Conservation (phyloP, 1,284 basidiomycete species). For the Laetiporus sulphureus region DNA sequence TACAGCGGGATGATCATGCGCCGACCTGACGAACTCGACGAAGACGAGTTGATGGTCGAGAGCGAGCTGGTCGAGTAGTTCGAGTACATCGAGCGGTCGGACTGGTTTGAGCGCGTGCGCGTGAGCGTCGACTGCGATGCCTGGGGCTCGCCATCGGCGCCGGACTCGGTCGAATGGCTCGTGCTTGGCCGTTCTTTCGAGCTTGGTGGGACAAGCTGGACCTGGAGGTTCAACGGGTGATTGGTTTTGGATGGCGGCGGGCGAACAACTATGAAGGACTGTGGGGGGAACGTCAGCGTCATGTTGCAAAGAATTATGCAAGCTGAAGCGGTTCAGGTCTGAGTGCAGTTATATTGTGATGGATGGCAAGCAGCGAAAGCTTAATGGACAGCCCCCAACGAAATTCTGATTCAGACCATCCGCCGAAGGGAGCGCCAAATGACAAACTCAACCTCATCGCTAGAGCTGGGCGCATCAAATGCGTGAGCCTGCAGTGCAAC, state of each 20-base stretch:
- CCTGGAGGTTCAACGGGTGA: slow-evolving; percentile 89
- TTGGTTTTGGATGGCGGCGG: slow-evolving; percentile 79
- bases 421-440: too few species aligned
- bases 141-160: slow-evolving; percentile 31
- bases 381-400: too few species aligned
- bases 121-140: slow-evolving; percentile 23
- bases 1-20: slow-evolving; percentile 89
- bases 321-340: too few species aligned
- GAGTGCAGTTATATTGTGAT: too few species aligned
- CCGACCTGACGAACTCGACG: slow-evolving; percentile 42
- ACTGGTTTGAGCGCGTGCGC: slow-evolving; percentile 37
- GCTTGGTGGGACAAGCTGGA: slow-evolving; percentile 81
- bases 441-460: too few species aligned
- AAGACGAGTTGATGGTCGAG: slow-evolving; percentile 38
- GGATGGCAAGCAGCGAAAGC: too few species aligned
- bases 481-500: too few species aligned
- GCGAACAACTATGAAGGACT: slow-evolving; percentile 85
- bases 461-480: too few species aligned
- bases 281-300: slow-evolving; percentile 4
- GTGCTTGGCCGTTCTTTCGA: slow-evolving; percentile 33
- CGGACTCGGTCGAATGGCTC: slow-evolving; percentile 34
- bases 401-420: too few species aligned
- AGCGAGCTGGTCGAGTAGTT: slow-evolving; percentile 41
- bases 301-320: too few species aligned
- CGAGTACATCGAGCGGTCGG: slow-evolving; percentile 42